These are phyloP conservation scores for Tricholoma matsutake DNA, from an alignment of 768 basidiomycete genomes.

Conservation along the genomic window DNA sequence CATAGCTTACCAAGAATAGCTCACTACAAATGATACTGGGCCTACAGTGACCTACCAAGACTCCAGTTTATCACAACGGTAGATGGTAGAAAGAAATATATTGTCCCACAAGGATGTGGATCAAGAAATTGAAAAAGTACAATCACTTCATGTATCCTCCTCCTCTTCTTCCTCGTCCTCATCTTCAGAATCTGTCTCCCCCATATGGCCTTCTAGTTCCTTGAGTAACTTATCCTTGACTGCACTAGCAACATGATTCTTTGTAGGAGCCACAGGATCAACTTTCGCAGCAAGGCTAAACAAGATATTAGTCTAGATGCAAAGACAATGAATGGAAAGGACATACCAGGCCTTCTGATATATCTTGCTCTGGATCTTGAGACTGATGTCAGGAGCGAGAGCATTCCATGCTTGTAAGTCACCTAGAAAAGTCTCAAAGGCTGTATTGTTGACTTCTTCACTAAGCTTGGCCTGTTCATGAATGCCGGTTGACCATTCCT, in stretches of 20 bases:
- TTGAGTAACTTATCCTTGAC: not conserved
- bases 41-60: not conserved
- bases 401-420: not conserved
- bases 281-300: not conserved
- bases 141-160: not conserved
- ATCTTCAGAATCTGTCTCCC: too few relatives aligned
- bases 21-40: not conserved
- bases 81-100: not conserved
- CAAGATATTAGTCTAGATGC: too few relatives aligned
- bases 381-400: not conserved
- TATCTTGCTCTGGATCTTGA: not conserved
- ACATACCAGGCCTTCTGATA: not conserved
- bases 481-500: not conserved
- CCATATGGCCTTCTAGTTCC: not conserved
- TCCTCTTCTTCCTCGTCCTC: not conserved
- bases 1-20: not conserved
- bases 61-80: not conserved
- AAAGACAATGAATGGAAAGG: not conserved
- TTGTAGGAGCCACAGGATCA: not conserved
- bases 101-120: too few relatives aligned
- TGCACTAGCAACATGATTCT: not conserved
- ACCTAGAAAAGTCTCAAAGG: not conserved
- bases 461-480: not conserved
- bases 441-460: not conserved
- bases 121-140: not conserved